Conservation (phyloP, 2,329 filamentous ascomycete genomes). For the Alternaria brassicae region DNA sequence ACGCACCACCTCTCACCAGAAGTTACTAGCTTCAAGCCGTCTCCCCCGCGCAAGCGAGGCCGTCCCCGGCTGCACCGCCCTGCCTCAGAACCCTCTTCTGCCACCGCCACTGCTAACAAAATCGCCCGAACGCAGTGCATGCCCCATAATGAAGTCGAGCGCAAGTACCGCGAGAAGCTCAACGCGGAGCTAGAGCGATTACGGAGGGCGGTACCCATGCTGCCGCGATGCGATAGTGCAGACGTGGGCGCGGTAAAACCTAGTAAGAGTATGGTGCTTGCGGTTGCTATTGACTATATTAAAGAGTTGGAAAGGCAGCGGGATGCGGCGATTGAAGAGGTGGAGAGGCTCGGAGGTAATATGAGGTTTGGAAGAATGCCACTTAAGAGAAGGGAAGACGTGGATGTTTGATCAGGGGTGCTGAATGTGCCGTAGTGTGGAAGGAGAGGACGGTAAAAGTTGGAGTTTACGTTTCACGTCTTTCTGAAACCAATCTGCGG, state of each 20-base stretch:
- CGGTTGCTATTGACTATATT: conserved; percentile 24
- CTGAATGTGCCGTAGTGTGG: neutral
- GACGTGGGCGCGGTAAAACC: conserved; percentile 18
- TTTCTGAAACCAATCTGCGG: neutral
- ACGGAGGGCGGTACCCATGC: conserved; percentile 29
- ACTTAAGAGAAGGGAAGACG: neutral
- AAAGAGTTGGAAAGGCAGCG: conserved; percentile 17
- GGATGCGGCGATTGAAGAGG: conserved; percentile 16
- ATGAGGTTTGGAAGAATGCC: conserved; percentile 7
- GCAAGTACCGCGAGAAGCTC: conserved; percentile 26
- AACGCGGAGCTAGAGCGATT: conserved; percentile 36
- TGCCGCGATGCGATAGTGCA: conserved; percentile 21
- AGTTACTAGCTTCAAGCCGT: conserved; percentile 5
- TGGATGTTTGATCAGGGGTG: neutral
- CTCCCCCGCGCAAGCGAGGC: conserved; percentile 14
- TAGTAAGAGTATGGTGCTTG: conserved; percentile 22
- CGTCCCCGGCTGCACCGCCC: conserved; percentile 13
- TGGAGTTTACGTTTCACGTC: neutral
- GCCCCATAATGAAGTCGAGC: conserved; percentile 34
- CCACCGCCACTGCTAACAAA: conserved; percentile 2
- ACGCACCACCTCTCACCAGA: neutral
- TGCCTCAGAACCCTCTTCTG: neutral
- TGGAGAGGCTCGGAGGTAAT: conserved; percentile 16
- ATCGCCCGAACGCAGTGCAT: conserved; percentile 13
- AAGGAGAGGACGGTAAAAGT: neutral